Percentiles rank a stretch among this genome's conserved stretches.
phyloP scores from a whole-genome alignment of 2,329 filamentous ascomycete species.

The Fusarium falciforme region DNA sequence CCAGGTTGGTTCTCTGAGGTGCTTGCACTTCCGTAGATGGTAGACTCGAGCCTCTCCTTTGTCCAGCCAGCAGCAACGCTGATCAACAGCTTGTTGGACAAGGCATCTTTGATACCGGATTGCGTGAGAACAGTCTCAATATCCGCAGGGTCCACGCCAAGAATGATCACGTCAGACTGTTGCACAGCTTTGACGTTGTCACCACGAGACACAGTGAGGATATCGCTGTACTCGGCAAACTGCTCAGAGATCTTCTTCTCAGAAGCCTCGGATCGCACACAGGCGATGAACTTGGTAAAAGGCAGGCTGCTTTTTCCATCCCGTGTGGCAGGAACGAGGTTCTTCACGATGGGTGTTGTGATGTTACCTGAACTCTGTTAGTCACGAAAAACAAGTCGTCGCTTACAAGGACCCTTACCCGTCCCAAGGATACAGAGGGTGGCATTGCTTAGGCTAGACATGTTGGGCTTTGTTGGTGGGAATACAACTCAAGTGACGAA shows the following conservation, averaged over 20 bases:
- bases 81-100: slow-evolving; percentile 60
- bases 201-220: slow-evolving; percentile 45
- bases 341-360: slow-evolving; percentile 46
- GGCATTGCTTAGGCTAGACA: slow-evolving; percentile 30
- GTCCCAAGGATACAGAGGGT: slow-evolving; percentile 43
- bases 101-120: slow-evolving; percentile 50
- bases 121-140: slow-evolving; percentile 52
- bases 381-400: not conserved
- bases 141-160: slow-evolving; percentile 60
- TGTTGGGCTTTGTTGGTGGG: slow-evolving; percentile 9
- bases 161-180: slow-evolving; percentile 55
- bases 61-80: slow-evolving; percentile 64
- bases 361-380: slow-evolving; percentile 43
- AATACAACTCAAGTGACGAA: not conserved
- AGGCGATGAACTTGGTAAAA: slow-evolving; percentile 43
- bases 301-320: slow-evolving; percentile 23
- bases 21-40: slow-evolving; percentile 47
- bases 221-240: slow-evolving; percentile 29
- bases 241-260: slow-evolving; percentile 30
- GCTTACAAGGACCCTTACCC: slow-evolving; percentile 8
- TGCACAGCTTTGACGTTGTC: slow-evolving; percentile 50
- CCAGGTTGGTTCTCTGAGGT: slow-evolving; percentile 17
- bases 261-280: slow-evolving; percentile 45
- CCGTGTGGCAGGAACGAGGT: slow-evolving; percentile 25
- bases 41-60: slow-evolving; percentile 51